A percentile compares a stretch with the other conserved stretches of the same genome.
phyloP scores from a whole-genome alignment of 345 rosid genomes.

The Erodium maritimum region DNA sequence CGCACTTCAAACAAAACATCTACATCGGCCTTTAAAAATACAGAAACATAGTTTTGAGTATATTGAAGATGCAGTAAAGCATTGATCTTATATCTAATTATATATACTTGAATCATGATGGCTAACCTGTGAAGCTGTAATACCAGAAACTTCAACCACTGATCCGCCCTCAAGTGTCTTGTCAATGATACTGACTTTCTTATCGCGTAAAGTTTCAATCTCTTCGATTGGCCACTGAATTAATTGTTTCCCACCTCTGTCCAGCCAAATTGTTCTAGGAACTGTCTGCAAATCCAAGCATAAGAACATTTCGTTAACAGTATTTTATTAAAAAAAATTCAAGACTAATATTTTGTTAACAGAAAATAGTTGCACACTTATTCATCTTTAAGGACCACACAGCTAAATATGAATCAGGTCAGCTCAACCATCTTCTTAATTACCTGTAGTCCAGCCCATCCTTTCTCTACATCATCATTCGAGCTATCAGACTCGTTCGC shows the following conservation, averaged over 20 bases:
- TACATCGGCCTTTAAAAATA: slow-evolving; percentile 36
- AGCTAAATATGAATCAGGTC: no score
- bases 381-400: no score
- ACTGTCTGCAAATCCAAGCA: slow-evolving; percentile 25
- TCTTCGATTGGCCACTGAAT: slow-evolving; percentile 62
- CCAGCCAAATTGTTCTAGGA: slow-evolving; percentile 50
- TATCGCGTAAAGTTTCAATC: slow-evolving; percentile 25
- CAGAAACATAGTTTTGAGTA: not conserved
- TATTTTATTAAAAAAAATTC: no score
- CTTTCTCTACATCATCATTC: slow-evolving; percentile 22
- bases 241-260: slow-evolving; percentile 33
- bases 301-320: not conserved
- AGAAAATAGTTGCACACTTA: not conserved
- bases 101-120: not conserved
- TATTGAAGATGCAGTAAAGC: not conserved
- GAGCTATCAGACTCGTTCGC: slow-evolving; percentile 32
- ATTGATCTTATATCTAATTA: not conserved
- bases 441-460: slow-evolving; percentile 50
- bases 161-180: slow-evolving; percentile 26
- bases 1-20: slow-evolving; percentile 38
- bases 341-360: not conserved
- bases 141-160: slow-evolving; percentile 25
- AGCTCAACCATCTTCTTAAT: not conserved
- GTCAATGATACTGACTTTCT: slow-evolving; percentile 13
- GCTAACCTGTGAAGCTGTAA: slow-evolving; percentile 44